Conservation (phyloP, 2,329 filamentous ascomycete species). For the Aspergillus awamori region DNA sequence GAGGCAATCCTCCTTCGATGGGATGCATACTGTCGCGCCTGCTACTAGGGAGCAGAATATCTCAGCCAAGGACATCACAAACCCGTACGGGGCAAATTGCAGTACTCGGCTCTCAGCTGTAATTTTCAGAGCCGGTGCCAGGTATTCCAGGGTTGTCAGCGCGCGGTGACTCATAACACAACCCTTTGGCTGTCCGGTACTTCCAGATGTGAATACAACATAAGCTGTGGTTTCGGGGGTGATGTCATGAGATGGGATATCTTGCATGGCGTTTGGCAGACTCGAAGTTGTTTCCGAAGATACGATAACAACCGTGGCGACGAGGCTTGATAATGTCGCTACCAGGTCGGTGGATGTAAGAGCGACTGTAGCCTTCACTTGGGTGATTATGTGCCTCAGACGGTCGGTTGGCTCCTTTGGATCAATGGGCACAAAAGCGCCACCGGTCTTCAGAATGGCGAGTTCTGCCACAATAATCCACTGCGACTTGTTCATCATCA, state of each 20-base stretch:
- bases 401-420: background rate
- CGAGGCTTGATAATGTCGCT: no score
- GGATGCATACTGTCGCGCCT: conserved; percentile 59
- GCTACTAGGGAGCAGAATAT: conserved; percentile 53
- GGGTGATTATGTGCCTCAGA: background rate
- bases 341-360: no score
- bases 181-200: conserved; percentile 37
- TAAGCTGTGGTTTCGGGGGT: background rate
- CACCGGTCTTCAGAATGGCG: background rate
- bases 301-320: no score
- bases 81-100: conserved; percentile 54
- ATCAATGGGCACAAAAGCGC: background rate
- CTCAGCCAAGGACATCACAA: conserved; percentile 53
- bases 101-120: conserved; percentile 54
- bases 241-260: no score
- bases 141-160: no score
- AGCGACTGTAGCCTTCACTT: no score
- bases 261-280: no score
- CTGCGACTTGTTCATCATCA: background rate
- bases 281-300: no score
- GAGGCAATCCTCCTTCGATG: conserved; percentile 46
- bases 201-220: background rate
- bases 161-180: conserved; percentile 30
- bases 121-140: no score
- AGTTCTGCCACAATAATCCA: background rate